Conservation (phyloP, 2,329 filamentous ascomycete species). For the Trichoderma aggressivum region DNA sequence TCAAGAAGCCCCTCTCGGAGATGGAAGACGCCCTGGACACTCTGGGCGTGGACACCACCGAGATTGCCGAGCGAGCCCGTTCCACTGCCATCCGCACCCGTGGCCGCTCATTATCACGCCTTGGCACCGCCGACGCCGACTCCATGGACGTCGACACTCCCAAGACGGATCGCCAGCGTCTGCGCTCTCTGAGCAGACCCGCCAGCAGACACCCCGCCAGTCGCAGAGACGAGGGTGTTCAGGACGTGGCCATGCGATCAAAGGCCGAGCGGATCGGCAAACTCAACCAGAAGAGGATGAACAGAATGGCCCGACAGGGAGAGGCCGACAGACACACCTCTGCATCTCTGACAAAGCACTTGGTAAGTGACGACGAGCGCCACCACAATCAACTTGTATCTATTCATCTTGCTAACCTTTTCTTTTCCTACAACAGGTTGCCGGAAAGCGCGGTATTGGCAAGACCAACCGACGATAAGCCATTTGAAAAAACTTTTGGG, state of each 20-base stretch:
- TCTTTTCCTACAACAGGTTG: slow-evolving; percentile 56
- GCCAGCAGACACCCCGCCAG: slow-evolving; percentile 64
- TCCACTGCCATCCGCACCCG: slow-evolving; percentile 56
- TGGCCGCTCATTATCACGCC: slow-evolving; percentile 65
- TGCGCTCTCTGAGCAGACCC: slow-evolving; percentile 70
- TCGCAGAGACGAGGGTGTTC: slow-evolving; percentile 74
- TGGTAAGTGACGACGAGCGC: slow-evolving; percentile 58
- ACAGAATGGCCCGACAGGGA: slow-evolving; percentile 93
- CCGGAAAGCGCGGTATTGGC: slow-evolving; percentile 90
- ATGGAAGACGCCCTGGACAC: slow-evolving; percentile 83
- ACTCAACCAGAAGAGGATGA: slow-evolving; percentile 96
- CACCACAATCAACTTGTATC: neutral
- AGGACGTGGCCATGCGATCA: slow-evolving; percentile 59
- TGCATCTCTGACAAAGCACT: slow-evolving; percentile 79
- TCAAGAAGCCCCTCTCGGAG: slow-evolving; percentile 78
- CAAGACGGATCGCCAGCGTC: slow-evolving; percentile 52
- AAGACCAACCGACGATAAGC: slow-evolving; percentile 72
- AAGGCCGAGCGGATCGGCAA: slow-evolving; percentile 87
- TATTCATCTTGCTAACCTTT: neutral
- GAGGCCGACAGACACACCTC: slow-evolving; percentile 90
- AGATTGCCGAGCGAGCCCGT: slow-evolving; percentile 70
- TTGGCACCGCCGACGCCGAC: slow-evolving; percentile 61
- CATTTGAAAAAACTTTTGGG: neutral
- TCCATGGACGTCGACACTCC: slow-evolving; percentile 69
- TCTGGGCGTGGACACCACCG: slow-evolving; percentile 79